phyloP scores from a whole-genome alignment of 345 rosid species.

The Sisymbrium altissimum region DNA sequence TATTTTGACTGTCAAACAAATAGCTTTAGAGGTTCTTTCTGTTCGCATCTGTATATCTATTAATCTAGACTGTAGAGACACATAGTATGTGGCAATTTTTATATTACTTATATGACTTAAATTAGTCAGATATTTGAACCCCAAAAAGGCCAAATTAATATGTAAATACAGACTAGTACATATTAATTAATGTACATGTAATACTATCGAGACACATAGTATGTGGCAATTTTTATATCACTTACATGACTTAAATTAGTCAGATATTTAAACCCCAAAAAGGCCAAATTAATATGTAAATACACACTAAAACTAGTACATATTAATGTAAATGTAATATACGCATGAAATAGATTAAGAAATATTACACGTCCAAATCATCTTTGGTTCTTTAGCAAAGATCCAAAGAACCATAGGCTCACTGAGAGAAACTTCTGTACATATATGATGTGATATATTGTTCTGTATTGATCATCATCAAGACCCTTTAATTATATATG shows the following conservation, averaged over 20 bases:
- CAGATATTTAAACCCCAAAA: not conserved
- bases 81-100: not conserved
- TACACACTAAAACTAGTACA: not conserved
- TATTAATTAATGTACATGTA: no score
- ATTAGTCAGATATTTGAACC: not conserved
- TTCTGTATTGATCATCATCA: constrained; percentile 14
- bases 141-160: not conserved
- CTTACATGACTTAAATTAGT: not conserved
- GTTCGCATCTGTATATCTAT: not conserved
- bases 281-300: no score
- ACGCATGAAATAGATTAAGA: not conserved
- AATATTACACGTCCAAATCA: constrained; percentile 8
- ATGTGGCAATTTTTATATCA: not conserved
- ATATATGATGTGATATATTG: constrained; percentile 21
- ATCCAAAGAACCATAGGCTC: constrained; percentile 27
- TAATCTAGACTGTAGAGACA: not conserved
- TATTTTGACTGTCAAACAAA: not conserved
- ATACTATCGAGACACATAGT: not conserved
- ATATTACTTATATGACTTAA: not conserved
- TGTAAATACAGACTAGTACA: no score
- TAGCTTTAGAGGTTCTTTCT: not conserved
- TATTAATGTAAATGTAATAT: no score
- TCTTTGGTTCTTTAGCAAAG: constrained; percentile 22
- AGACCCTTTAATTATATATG: not conserved
- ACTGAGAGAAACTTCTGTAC: constrained; percentile 19